Conservation (phyloP, 2,329 filamentous ascomycete species). For the Neonectria neomacrospora region DNA sequence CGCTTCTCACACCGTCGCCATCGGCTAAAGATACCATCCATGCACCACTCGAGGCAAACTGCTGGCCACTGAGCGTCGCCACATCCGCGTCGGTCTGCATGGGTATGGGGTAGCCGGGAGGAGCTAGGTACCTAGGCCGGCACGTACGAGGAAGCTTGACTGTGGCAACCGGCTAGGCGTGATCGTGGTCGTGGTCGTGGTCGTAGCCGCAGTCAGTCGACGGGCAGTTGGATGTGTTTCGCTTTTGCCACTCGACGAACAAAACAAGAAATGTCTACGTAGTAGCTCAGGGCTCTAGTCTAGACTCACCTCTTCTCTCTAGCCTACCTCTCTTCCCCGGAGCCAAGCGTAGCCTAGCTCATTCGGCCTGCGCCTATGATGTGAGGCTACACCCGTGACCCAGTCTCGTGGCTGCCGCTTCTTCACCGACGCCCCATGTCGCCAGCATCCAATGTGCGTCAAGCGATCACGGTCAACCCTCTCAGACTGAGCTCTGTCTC, state of each 20-base stretch:
- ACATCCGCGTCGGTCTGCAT: constrained; percentile 24
- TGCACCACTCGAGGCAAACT: constrained; percentile 11
- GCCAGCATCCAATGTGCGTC: background rate
- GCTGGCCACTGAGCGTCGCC: constrained; percentile 20
- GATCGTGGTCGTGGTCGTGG: background rate
- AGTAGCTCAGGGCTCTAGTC: background rate
- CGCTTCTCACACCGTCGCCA: background rate
- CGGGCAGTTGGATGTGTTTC: background rate
- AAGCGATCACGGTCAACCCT: too few species aligned
- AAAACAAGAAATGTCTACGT: background rate
- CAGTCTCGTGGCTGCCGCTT: constrained; percentile 16
- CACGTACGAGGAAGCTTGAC: constrained; percentile 41
- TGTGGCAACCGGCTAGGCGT: constrained; percentile 3
- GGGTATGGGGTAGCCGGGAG: constrained; percentile 17
- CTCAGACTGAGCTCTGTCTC: background rate
- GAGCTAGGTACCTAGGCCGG: constrained; percentile 26
- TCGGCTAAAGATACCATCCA: constrained; percentile 8
- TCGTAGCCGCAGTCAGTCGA: background rate
- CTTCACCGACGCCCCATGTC: constrained; percentile 21
- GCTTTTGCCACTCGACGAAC: background rate
- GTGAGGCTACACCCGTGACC: constrained; percentile 16
- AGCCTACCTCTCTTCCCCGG: background rate
- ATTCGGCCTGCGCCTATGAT: background rate
- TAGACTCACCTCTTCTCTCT: background rate
- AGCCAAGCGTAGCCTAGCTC: background rate